Percentiles rank a stretch among this genome's conserved stretches.
These are phyloP conservation scores for Miscanthus lutarioriparius DNA, from an alignment of 176 grass and related monocot species.

Conservation along the genomic window DNA sequence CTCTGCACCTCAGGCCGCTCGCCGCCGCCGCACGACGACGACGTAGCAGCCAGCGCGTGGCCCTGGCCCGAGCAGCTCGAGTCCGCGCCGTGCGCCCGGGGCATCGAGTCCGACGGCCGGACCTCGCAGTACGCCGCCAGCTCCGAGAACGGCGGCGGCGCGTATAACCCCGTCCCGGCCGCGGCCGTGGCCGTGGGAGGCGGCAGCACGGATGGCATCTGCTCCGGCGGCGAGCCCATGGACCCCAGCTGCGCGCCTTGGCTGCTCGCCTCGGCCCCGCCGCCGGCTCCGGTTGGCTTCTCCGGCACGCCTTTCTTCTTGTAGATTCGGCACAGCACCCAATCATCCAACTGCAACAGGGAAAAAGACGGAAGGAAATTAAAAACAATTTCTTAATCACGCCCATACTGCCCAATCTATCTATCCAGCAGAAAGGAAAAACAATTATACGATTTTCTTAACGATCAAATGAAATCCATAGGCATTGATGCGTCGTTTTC, in stretches of 20 bases:
- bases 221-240: slow-evolving; percentile 47
- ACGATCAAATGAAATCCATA: neutral
- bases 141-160: slow-evolving; percentile 41
- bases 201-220: slow-evolving; percentile 38
- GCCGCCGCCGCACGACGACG: slow-evolving; percentile 26
- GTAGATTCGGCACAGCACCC: slow-evolving; percentile 85
- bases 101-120: slow-evolving; percentile 61
- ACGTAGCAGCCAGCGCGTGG: slow-evolving; percentile 44
- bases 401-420: neutral
- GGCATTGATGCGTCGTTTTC: slow-evolving; percentile 23
- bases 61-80: slow-evolving; percentile 74
- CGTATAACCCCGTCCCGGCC: neutral
- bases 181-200: neutral
- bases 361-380: too few species aligned
- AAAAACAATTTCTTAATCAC: neutral
- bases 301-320: slow-evolving; percentile 61
- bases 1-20: slow-evolving; percentile 73
- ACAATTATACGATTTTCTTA: neutral
- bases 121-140: slow-evolving; percentile 53
- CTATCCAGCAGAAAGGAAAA: neutral
- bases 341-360: slow-evolving; percentile 62
- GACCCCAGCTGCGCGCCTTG: neutral
- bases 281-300: neutral
- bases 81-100: slow-evolving; percentile 49
- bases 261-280: neutral